Percentiles rank a stretch among this genome's conserved stretches.
These are phyloP conservation scores for Boletus huronensis DNA, from an alignment of 768 basidiomycete species.

Conservation along the genomic window DNA sequence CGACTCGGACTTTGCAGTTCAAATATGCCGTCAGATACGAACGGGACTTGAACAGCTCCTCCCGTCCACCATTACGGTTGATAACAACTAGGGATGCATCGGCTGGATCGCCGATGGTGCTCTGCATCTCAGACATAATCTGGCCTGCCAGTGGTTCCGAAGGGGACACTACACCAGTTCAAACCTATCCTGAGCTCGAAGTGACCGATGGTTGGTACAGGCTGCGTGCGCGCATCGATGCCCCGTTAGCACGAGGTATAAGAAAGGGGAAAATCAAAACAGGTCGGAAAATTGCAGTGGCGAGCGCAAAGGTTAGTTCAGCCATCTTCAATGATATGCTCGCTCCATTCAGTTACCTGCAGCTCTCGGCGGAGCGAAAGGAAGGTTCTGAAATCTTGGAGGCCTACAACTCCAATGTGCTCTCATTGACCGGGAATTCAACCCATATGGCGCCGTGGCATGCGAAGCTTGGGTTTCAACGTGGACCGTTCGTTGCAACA, in stretches of 20 bases:
- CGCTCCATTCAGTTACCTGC: neutral
- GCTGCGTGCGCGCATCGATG: constrained; percentile 73
- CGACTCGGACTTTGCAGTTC: neutral
- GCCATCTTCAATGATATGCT: neutral
- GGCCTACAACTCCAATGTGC: constrained; percentile 62
- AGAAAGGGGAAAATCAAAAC: constrained; percentile 60
- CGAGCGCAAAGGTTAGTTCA: constrained; percentile 69
- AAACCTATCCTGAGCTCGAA: constrained; percentile 63
- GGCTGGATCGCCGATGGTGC: constrained; percentile 73
- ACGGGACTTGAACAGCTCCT: constrained; percentile 72
- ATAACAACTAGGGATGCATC: constrained; percentile 84
- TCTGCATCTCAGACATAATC: constrained; percentile 74
- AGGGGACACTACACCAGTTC: constrained; percentile 37
- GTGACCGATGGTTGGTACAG: constrained; percentile 98
- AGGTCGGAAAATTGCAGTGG: constrained; percentile 81
- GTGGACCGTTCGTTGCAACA: constrained; percentile 64
- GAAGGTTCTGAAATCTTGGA: constrained; percentile 84
- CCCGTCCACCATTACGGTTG: constrained; percentile 76
- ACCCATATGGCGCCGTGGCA: constrained; percentile 88
- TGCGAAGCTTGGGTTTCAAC: constrained; percentile 76
- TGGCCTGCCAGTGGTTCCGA: constrained; percentile 43
- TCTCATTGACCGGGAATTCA: constrained; percentile 79
- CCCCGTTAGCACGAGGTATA: constrained; percentile 66
- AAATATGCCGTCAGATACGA: constrained; percentile 64
- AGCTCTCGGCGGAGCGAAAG: constrained; percentile 68